phyloP scores from a whole-genome alignment of 1,284 basidiomycete genomes.

The Apiotrichum laibachii region DNA sequence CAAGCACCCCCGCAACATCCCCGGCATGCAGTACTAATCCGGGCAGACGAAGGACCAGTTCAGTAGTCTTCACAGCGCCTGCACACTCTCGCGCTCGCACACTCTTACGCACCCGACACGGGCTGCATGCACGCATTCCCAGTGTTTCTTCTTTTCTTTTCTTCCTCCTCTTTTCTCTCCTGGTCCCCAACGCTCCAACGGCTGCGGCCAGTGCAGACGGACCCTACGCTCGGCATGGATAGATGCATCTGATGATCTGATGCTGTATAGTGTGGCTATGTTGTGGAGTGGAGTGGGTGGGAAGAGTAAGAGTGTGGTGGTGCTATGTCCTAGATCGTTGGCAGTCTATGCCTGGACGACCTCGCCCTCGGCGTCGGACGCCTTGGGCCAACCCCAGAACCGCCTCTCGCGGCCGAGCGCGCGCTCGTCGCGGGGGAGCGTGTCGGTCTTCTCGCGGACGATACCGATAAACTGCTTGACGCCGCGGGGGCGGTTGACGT shows the following conservation, averaged over 20 bases:
- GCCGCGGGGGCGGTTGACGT: slow-evolving; percentile 44
- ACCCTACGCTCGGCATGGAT: slow-evolving; percentile 10
- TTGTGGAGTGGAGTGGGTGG: background rate
- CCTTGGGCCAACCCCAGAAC: slow-evolving; percentile 49
- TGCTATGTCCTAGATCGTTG: no score
- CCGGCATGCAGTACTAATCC: slow-evolving; percentile 10
- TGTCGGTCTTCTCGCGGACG: slow-evolving; percentile 71
- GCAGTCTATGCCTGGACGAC: no score
- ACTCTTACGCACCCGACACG: background rate
- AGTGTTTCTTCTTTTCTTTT: no score
- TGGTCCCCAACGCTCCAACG: background rate
- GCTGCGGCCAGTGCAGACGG: background rate
- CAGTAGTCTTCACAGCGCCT: background rate
- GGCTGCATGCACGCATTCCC: background rate
- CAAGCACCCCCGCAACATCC: slow-evolving; percentile 64
- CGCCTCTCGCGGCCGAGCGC: slow-evolving; percentile 57
- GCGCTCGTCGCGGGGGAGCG: slow-evolving; percentile 74
- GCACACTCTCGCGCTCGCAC: background rate
- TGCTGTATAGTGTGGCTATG: background rate
- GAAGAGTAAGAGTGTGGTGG: no score
- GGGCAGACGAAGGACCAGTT: background rate
- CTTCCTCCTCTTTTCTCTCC: background rate
- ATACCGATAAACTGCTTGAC: slow-evolving; percentile 75
- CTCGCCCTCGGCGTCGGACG: background rate
- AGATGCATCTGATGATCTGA: slow-evolving; percentile 18